Conservation (phyloP, 83 land plant species). For the Picea abies region DNA sequence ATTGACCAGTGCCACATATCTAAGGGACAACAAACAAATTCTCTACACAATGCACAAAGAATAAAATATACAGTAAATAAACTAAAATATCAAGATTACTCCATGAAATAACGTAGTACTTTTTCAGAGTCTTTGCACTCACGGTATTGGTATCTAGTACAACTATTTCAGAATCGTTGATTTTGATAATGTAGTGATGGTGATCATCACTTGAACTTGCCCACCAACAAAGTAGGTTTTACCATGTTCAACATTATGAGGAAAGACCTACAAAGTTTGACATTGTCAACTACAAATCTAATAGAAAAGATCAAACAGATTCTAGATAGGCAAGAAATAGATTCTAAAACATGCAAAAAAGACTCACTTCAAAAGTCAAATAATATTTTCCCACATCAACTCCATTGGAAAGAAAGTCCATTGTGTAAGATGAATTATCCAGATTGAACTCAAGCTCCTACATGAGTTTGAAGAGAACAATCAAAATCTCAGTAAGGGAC, state of each 20-base stretch:
- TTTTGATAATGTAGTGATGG: conserved; percentile 48
- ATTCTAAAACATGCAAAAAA: not conserved
- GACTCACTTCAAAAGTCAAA: conserved; percentile 53
- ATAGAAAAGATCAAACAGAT: not conserved
- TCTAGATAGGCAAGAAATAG: not conserved
- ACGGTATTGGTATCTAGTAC: conserved; percentile 62
- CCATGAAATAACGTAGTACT: conserved; percentile 27
- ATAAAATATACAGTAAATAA: not conserved
- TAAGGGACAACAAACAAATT: not conserved
- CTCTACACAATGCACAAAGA: no score
- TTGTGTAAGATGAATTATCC: conserved; percentile 26
- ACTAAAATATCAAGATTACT: not conserved
- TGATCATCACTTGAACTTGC: conserved; percentile 26
- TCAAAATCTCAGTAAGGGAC: not conserved
- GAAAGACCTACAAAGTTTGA: conserved; percentile 36
- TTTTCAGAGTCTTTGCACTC: conserved; percentile 41
- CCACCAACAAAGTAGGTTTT: conserved; percentile 54
- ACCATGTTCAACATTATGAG: conserved; percentile 44
- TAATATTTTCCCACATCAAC: conserved; percentile 66
- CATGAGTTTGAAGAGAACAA: not conserved
- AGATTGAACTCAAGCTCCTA: conserved; percentile 49
- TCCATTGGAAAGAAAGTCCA: conserved; percentile 38
- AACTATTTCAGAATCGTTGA: conserved; percentile 54
- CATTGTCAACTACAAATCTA: not conserved
- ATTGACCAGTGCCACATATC: not conserved